phyloP scores from a whole-genome alignment of 2,329 filamentous ascomycete species.

The Cercospora zeae-maydis region DNA sequence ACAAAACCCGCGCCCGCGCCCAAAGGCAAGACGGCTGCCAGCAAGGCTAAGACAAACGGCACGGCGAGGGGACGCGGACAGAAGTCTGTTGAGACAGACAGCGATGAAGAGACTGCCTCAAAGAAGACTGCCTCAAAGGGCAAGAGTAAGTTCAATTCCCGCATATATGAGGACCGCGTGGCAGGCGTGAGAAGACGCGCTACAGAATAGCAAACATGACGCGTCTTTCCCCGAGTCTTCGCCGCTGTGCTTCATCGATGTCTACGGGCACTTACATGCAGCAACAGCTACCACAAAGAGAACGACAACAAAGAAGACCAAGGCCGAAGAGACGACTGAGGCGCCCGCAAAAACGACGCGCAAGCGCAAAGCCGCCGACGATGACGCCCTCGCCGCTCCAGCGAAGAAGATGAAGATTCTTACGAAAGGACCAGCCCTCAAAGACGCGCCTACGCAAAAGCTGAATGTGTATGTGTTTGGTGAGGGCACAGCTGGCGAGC shows the following conservation, averaged over 20 bases:
- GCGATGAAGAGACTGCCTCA: conserved; percentile 13
- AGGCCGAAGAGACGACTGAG: conserved; percentile 7
- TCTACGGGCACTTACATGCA: conserved; percentile 22
- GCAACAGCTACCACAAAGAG: conserved; percentile 25
- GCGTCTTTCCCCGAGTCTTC: not conserved
- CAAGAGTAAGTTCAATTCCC: conserved; percentile 19
- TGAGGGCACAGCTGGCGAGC: conserved; percentile 74
- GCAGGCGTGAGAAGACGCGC: not conserved
- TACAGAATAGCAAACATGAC: conserved; percentile 15
- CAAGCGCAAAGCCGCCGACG: conserved; percentile 30
- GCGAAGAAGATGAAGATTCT: conserved; percentile 34
- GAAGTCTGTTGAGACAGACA: conserved; percentile 21
- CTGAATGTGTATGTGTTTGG: conserved; percentile 79
- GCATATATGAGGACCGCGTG: not conserved
- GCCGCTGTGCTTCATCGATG: conserved; percentile 18
- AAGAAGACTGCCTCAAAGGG: conserved; percentile 22
- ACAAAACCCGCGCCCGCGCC: conserved; percentile 21
- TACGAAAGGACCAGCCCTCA: conserved; percentile 50
- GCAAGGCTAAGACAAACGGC: conserved; percentile 28
- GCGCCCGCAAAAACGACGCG: conserved; percentile 23
- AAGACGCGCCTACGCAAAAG: conserved; percentile 58
- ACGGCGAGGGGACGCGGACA: conserved; percentile 23
- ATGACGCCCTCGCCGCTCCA: conserved; percentile 29
- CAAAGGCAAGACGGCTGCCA: conserved; percentile 26
- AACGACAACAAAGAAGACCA: conserved; percentile 25